These are phyloP conservation scores for Petunia secreta DNA, from an alignment of 257 asterid species.

Conservation along the genomic window DNA sequence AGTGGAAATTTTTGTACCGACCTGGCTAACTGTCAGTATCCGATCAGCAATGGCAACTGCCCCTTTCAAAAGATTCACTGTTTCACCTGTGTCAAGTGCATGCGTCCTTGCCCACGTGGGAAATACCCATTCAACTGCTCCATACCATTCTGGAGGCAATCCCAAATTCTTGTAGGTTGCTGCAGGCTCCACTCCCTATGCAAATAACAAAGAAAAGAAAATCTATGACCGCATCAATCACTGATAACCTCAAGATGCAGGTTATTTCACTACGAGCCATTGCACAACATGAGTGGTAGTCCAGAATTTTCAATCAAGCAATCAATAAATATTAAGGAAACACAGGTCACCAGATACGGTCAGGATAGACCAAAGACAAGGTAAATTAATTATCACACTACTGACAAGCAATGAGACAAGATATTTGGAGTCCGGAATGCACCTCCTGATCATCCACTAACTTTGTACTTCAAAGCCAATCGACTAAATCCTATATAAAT, in stretches of 20 bases:
- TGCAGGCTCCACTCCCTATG: slow-evolving; percentile 98
- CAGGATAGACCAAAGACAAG: not conserved
- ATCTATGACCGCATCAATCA: not conserved
- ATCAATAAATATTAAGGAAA: not conserved
- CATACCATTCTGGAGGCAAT: slow-evolving; percentile 89
- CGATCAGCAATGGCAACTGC: slow-evolving; percentile 94
- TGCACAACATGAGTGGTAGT: slow-evolving; percentile 6
- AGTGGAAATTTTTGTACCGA: slow-evolving; percentile 28
- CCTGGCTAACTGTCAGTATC: slow-evolving; percentile 96
- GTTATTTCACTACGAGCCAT: not conserved
- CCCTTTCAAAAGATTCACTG: slow-evolving; percentile 87
- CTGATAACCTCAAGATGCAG: slow-evolving; percentile 22
- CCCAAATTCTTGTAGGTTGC: slow-evolving; percentile 69
- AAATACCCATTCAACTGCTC: slow-evolving; percentile 92
- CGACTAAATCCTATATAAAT: slow-evolving; percentile 13
- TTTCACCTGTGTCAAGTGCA: slow-evolving; percentile 98
- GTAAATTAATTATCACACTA: not conserved
- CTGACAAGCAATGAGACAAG: not conserved
- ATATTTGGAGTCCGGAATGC: not conserved
- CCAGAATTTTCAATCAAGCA: not conserved
- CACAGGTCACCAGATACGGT: not conserved
- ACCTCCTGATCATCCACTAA: not conserved
- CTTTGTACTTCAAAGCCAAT: not conserved
- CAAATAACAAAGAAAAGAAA: slow-evolving; percentile 21
- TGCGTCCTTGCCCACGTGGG: slow-evolving; percentile 98